Base-by-base conservation (phyloP, 129 eudicot genomes). In the Centaurea solstitialis region DNA sequence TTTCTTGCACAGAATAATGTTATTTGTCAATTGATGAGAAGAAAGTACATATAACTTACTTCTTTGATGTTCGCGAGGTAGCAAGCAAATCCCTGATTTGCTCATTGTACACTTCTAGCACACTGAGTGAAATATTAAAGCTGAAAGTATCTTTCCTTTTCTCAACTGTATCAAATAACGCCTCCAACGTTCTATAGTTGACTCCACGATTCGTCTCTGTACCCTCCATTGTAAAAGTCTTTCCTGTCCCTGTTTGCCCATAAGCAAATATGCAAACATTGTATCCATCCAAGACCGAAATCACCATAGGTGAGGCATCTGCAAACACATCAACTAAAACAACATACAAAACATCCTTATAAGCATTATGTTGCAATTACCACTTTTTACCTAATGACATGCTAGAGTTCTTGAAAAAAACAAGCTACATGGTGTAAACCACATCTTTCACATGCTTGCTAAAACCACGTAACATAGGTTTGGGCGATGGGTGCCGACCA, bases 221-320 rank as follows among this genome's bases (percentile, higher is more conserved):
- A 57, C 90, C 90, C 85, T 87, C 87, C 90, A 87, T 87, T 66
- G 90, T 87, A 70, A 82, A 86, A 22, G 89, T 86, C 76, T 86
- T 86, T 70, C 89, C 85, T 12, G 89, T 83, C 78, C 89, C 85
- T 22, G 90, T 87, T 80, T 87, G 85, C 43, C 90, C 90, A 23
- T 87, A 87, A 20, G 87, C 85, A 80, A 87, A 87, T 70, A 87
- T 87, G 37, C 90, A 87, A 35, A 87, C 87, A 80, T 83, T 87
- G 78, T 83, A 87, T 57, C 90, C 90, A 72, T 87, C 90, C 78
- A 87, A 87, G 38, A 87, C 90, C 4, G 90, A 87, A 9, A 50
- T 76, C 70, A 80, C 90, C 85, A 87, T 66, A 23, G 87, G 87
- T 40, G 85, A 79, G 68, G 90, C 87, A 83, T 87, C 87, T 50